A percentile compares a stretch with the other conserved stretches of the same genome.
Conservation (phyloP, 2,329 filamentous ascomycete genomes). For the Apiospora hydei region DNA sequence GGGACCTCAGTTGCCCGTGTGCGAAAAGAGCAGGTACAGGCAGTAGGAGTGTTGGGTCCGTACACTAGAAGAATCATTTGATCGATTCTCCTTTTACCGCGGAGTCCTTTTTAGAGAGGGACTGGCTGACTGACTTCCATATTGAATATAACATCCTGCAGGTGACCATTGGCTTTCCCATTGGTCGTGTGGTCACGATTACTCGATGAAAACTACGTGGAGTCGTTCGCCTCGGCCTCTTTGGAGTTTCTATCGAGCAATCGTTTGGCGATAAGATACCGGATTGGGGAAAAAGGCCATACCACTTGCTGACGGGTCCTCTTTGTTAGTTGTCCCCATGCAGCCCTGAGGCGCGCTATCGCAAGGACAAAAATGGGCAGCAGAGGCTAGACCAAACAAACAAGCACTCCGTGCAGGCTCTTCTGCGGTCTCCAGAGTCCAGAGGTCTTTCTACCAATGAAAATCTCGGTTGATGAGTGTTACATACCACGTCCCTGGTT, state of each 20-base stretch:
- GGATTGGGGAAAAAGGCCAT: not conserved
- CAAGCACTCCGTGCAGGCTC: not conserved
- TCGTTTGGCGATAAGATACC: constrained; percentile 19
- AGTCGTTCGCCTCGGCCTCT: not conserved
- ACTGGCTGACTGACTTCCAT: not conserved
- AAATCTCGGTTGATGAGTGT: not conserved
- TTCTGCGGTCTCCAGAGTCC: not conserved
- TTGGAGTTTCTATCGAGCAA: constrained; percentile 18
- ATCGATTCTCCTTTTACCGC: no score
- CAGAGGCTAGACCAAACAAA: constrained; percentile 2
- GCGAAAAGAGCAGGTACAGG: not conserved
- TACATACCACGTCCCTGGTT: not conserved
- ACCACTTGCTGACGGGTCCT: not conserved
- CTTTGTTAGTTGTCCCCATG: constrained; percentile 9
- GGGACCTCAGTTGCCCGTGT: not conserved
- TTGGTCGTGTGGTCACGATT: not conserved
- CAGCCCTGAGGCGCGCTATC: not conserved
- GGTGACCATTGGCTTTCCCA: not conserved
- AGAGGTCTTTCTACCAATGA: not conserved
- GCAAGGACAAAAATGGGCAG: constrained; percentile 4
- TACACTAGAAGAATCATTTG: not conserved
- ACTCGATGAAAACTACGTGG: constrained; percentile 13
- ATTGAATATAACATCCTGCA: constrained; percentile 6
- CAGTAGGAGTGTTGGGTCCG: not conserved
- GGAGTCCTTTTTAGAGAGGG: no score